phyloP scores from a whole-genome alignment of 2,329 filamentous ascomycete species.

The Alternaria sp. region DNA sequence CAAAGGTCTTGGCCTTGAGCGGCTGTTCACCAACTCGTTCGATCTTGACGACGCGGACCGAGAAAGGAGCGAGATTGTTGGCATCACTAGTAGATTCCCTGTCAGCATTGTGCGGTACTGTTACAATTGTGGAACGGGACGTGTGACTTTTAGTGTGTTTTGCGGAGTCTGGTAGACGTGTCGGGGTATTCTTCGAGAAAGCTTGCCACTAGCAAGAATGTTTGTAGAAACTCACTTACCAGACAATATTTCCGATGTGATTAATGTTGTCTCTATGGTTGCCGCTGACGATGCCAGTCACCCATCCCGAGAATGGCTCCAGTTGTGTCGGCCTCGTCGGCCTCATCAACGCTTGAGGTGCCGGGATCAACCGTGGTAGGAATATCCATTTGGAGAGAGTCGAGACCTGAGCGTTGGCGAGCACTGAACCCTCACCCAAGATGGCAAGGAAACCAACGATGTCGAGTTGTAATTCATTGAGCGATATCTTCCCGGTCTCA shows the following conservation, averaged over 20 bases:
- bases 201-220: background rate
- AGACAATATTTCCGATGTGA: slow-evolving; percentile 59
- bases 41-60: slow-evolving; percentile 54
- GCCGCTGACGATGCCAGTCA: slow-evolving; percentile 58
- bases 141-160: background rate
- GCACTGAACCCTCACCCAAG: slow-evolving; percentile 60
- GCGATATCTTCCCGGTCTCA: slow-evolving; percentile 27
- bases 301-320: slow-evolving; percentile 50
- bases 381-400: slow-evolving; percentile 60
- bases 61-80: slow-evolving; percentile 47
- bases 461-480: slow-evolving; percentile 59
- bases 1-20: slow-evolving; percentile 54
- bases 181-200: slow-evolving; percentile 12
- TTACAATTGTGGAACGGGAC: background rate
- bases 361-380: slow-evolving; percentile 59
- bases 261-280: slow-evolving; percentile 58
- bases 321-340: slow-evolving; percentile 55
- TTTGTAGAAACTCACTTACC: slow-evolving; percentile 37
- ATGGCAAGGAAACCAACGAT: slow-evolving; percentile 65
- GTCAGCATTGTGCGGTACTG: slow-evolving; percentile 2
- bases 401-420: slow-evolving; percentile 60
- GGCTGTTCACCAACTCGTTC: no score
- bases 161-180: slow-evolving; percentile 10
- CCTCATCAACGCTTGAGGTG: slow-evolving; percentile 60
- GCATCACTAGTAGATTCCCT: slow-evolving; percentile 37